Conservation (phyloP, 139 green algal species). For the Trebouxia sp. region DNA sequence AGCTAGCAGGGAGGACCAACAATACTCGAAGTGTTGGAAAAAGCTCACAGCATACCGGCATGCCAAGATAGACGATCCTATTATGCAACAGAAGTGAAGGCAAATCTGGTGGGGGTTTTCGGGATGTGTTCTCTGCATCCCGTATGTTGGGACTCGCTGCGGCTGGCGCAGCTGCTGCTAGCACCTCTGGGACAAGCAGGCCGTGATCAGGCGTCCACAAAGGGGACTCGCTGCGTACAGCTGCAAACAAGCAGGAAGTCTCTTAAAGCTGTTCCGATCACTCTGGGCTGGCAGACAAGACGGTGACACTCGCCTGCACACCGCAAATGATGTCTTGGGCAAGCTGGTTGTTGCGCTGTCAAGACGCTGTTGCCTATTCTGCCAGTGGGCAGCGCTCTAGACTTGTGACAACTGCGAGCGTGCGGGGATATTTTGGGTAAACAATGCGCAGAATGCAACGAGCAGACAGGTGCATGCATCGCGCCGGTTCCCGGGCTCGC, state of each 20-base stretch:
- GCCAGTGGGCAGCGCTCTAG: too few species aligned
- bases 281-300: too few species aligned
- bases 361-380: too few species aligned
- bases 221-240: too few species aligned
- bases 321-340: too few species aligned
- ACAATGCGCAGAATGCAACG: neutral
- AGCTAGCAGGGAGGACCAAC: neutral
- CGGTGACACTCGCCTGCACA: too few species aligned
- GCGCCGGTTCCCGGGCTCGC: neutral
- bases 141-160: neutral
- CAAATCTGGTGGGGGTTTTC: constrained; percentile 88
- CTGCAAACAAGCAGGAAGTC: too few species aligned
- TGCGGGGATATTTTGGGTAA: neutral
- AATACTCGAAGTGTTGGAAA: neutral
- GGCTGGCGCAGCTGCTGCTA: constrained; percentile 7
- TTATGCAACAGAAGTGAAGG: constrained; percentile 95
- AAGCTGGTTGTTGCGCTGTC: too few species aligned
- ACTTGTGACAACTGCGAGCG: too few species aligned
- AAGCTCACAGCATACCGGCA: constrained; percentile 74
- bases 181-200: neutral
- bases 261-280: too few species aligned
- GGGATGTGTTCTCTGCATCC: constrained; percentile 34
- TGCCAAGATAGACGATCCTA: constrained; percentile 98
- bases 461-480: neutral
- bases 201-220: neutral